These are phyloP conservation scores for Suillus fuscotomentosus DNA, from an alignment of 768 basidiomycete genomes.

Conservation along the genomic window DNA sequence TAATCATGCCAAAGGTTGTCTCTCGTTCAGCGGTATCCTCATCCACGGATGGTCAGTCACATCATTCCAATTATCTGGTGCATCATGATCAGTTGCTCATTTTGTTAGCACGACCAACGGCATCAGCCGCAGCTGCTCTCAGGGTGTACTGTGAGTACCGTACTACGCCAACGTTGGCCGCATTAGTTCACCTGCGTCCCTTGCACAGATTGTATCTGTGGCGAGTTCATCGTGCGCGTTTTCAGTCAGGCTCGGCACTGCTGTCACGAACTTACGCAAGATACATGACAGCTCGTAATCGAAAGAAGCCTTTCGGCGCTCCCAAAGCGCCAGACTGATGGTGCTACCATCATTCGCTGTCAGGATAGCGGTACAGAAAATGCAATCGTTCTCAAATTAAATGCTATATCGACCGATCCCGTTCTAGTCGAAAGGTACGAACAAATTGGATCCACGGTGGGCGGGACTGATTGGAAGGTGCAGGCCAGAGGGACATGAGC, in stretches of 20 bases:
- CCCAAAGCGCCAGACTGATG: conserved; percentile 75
- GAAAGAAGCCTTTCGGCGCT: conserved; percentile 70
- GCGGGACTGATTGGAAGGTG: conserved; percentile 15
- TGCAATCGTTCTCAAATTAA: conserved; percentile 83
- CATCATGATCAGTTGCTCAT: conserved; percentile 9
- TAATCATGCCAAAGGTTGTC: conserved; percentile 85
- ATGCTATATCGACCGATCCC: conserved; percentile 66
- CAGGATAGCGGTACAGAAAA: conserved; percentile 58
- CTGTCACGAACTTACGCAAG: conserved; percentile 2
- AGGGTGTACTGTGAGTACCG: conserved; percentile 74
- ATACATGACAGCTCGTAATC: conserved; percentile 64
- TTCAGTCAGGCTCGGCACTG: background rate
- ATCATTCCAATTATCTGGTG: background rate
- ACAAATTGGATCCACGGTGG: conserved; percentile 5
- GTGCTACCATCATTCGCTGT: conserved; percentile 74
- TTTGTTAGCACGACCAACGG: conserved; percentile 67
- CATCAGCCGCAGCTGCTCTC: conserved; percentile 73
- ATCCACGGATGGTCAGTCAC: conserved; percentile 71
- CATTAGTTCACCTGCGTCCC: conserved; percentile 14
- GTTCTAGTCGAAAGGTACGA: conserved; percentile 78
- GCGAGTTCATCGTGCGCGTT: conserved; percentile 77
- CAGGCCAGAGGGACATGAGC: conserved; percentile 70
- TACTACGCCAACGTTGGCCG: conserved; percentile 7
- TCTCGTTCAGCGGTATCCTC: conserved; percentile 88
- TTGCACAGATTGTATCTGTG: conserved; percentile 76